Evolutionary conservation across 192 early-diverging fungal species (phyloP).

Genomic region (Chytriomyces sp.): DNA sequence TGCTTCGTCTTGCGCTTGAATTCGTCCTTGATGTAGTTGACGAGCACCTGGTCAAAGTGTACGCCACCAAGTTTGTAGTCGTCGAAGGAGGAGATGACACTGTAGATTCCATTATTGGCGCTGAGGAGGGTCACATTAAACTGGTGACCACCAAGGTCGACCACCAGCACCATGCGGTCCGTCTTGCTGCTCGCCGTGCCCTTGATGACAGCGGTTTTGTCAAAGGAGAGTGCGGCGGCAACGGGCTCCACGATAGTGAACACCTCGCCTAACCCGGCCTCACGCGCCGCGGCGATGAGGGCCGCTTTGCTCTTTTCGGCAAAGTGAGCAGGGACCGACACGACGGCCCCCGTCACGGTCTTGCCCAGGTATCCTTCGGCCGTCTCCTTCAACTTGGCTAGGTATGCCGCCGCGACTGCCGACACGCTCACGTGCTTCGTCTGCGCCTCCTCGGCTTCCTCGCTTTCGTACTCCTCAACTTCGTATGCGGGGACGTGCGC

Average conservation of each 20-base stretch:
- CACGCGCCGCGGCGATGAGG: slow-evolving; percentile 64
- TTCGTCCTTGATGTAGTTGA: slow-evolving; percentile 78
- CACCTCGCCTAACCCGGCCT: slow-evolving; percentile 78
- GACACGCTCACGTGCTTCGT: slow-evolving; percentile 61
- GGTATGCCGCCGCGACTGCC: slow-evolving; percentile 78
- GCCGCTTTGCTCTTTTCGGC: slow-evolving; percentile 70
- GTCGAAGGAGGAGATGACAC: slow-evolving; percentile 76
- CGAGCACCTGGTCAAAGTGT: slow-evolving; percentile 83
- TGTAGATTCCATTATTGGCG: slow-evolving; percentile 80
- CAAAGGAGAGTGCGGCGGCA: slow-evolving; percentile 87
- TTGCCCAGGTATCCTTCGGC: slow-evolving; percentile 86
- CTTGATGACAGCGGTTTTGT: slow-evolving; percentile 45
- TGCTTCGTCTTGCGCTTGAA: slow-evolving; percentile 86
- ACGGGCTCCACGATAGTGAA: slow-evolving; percentile 87
- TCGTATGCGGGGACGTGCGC: slow-evolving; percentile 45
- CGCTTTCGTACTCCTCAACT: slow-evolving; percentile 53
- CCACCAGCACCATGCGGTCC: slow-evolving; percentile 80
- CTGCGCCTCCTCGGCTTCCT: slow-evolving; percentile 56
- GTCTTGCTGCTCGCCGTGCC: slow-evolving; percentile 42
- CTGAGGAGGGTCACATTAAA: slow-evolving; percentile 81
- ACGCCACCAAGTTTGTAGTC: slow-evolving; percentile 79
- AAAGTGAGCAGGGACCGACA: slow-evolving; percentile 88
- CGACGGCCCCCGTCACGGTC: slow-evolving; percentile 76
- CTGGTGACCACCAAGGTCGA: slow-evolving; percentile 86
- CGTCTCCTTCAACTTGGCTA: slow-evolving; percentile 79